These are phyloP conservation scores for Cubamyces sp. DNA, from an alignment of 768 basidiomycete genomes.

Conservation along the genomic window DNA sequence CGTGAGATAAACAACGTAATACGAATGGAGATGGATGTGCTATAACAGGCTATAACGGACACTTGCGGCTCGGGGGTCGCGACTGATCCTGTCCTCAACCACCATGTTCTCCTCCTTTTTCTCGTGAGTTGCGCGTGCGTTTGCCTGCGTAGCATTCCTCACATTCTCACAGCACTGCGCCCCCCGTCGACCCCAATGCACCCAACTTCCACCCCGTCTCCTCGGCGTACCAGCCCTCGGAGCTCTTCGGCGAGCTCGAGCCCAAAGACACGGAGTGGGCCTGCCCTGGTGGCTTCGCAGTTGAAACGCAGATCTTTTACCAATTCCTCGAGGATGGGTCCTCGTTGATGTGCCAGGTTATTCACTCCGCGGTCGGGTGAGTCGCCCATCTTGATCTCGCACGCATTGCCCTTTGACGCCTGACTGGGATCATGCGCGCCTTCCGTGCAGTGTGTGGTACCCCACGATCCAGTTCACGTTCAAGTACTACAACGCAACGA, in stretches of 20 bases:
- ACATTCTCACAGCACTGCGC: conserved; percentile 47
- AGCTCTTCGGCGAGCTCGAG: conserved; percentile 77
- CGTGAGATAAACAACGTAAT: conserved; percentile 8
- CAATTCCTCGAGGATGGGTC: conserved; percentile 79
- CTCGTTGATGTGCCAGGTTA: conserved; percentile 80
- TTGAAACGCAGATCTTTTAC: conserved; percentile 93
- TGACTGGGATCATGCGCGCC: not conserved
- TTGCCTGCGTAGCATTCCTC: conserved; percentile 12
- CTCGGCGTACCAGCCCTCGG: conserved; percentile 52
- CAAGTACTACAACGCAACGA: conserved; percentile 83
- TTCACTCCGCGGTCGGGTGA: conserved; percentile 88
- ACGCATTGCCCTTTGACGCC: not conserved
- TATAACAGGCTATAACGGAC: not conserved
- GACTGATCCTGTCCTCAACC: conserved; percentile 24
- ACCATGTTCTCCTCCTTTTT: conserved; percentile 80
- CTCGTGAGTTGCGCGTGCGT: conserved; percentile 59
- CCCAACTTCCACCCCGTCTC: conserved; percentile 87
- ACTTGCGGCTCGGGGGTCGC: not conserved
- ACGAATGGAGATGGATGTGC: conserved; percentile 5
- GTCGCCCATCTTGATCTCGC: conserved; percentile 35
- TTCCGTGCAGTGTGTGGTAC: conserved; percentile 74
- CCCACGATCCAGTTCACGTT: conserved; percentile 94
- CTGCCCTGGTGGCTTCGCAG: conserved; percentile 80
- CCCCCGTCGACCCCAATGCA: conserved; percentile 64
- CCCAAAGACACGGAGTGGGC: conserved; percentile 81